phyloP scores from a whole-genome alignment of 495 filamentous ascomycete genomes.

The Penicillium fimorum region DNA sequence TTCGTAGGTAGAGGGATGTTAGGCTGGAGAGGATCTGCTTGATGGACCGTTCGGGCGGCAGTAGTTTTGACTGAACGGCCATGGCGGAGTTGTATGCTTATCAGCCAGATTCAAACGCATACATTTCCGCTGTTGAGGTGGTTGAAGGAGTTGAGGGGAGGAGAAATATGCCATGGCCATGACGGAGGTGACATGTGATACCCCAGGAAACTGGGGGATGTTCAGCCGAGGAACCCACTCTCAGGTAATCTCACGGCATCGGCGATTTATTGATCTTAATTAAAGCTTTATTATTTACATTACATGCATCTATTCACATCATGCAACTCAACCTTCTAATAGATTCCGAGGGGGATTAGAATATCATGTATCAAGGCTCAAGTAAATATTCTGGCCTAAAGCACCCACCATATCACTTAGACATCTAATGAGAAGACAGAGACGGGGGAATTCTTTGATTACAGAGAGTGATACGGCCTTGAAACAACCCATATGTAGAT shows the following conservation, averaged over 20 bases:
- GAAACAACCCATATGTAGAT: neutral
- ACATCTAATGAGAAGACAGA: neutral
- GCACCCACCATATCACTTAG: neutral
- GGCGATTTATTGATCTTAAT: neutral
- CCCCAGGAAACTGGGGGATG: slow-evolving; percentile 30
- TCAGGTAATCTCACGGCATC: neutral
- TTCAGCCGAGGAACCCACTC: slow-evolving; percentile 25
- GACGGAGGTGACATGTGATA: slow-evolving; percentile 32
- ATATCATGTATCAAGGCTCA: too few relatives aligned
- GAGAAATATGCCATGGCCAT: slow-evolving; percentile 13
- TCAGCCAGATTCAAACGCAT: slow-evolving; percentile 34
- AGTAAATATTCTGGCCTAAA: neutral
- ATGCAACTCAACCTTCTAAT: too few relatives aligned
- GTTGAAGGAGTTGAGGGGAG: slow-evolving; percentile 1
- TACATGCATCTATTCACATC: too few relatives aligned
- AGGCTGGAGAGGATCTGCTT: slow-evolving; percentile 71
- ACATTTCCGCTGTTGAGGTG: slow-evolving; percentile 29
- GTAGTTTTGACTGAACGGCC: slow-evolving; percentile 80
- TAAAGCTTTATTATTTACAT: neutral
- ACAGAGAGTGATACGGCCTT: neutral
- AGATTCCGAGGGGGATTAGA: too few relatives aligned
- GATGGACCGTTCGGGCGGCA: slow-evolving; percentile 66
- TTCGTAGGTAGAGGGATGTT: slow-evolving; percentile 71
- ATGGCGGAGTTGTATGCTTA: slow-evolving; percentile 44
- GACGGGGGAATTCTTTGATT: neutral